Conservation (phyloP, 257 asterid species). For the Solanum virginianum region DNA sequence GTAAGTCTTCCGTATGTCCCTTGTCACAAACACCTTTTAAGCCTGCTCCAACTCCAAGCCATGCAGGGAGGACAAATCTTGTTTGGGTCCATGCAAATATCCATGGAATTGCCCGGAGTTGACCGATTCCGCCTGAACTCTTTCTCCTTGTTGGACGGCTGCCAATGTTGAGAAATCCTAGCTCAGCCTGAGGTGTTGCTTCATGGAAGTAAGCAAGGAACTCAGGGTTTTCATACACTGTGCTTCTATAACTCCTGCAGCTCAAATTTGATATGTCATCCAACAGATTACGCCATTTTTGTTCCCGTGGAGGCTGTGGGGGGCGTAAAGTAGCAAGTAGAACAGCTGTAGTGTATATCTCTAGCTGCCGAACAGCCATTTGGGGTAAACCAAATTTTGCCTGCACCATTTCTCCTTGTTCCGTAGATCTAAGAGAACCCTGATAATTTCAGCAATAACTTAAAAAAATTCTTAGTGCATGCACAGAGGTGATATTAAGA, state of each 20-base stretch:
- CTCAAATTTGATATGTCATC: slow-evolving; percentile 79
- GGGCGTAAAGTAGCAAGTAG: slow-evolving; percentile 86
- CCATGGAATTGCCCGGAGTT: slow-evolving; percentile 93
- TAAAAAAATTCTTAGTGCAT: neutral
- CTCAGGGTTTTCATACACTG: slow-evolving; percentile 79
- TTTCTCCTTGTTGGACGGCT: slow-evolving; percentile 91
- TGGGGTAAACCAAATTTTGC: slow-evolving; percentile 94
- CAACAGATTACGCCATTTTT: slow-evolving; percentile 86
- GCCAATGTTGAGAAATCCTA: slow-evolving; percentile 84
- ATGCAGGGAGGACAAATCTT: slow-evolving; percentile 83
- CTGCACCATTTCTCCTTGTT: slow-evolving; percentile 99
- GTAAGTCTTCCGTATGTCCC: slow-evolving; percentile 65
- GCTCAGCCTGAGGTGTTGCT: slow-evolving; percentile 97
- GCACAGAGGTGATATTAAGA: neutral
- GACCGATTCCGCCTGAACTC: slow-evolving; percentile 55
- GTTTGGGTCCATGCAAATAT: slow-evolving; percentile 97
- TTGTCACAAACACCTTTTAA: slow-evolving; percentile 65
- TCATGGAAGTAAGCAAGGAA: slow-evolving; percentile 83
- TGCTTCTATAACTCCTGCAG: slow-evolving; percentile 54
- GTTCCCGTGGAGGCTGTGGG: slow-evolving; percentile 68
- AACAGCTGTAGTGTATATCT: slow-evolving; percentile 90
- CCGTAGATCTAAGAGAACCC: slow-evolving; percentile 91
- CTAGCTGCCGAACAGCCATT: slow-evolving; percentile 89
- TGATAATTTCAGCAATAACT: slow-evolving; percentile 8
- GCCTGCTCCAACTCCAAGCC: slow-evolving; percentile 98